Base-by-base conservation (phyloP, 2,329 filamentous ascomycete genomes). In the Zymoseptoria pseudotritici region DNA sequence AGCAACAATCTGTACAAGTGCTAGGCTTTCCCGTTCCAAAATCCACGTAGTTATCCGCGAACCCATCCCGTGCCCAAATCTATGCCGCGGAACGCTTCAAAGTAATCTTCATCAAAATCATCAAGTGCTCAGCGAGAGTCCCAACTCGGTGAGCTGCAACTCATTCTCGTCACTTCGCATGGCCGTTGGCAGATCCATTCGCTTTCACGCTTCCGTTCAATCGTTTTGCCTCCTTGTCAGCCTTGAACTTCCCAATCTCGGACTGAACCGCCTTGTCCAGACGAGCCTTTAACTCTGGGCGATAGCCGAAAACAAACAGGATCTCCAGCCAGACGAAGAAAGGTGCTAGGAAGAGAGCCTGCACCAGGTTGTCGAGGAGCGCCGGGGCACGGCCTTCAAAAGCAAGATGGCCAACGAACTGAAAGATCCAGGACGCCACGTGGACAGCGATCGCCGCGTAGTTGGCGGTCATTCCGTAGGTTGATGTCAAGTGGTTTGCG, bases 241-340 rank as follows among this genome's bases (percentile, higher is more conserved):
- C 78, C 69, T 79, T 85, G 72, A 91, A 87, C 75, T 91, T 94
- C 67, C 84, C 81, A 65, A 97, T 82, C 73, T 96, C 90, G 67
- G 84, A 79, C 71, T 86, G 77, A 3, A 97, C 90, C 46, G 83
- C 85, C 72, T 86, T 86, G 63, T 93, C 85, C 52, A 97, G 84
- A 55, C 93, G 85, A 62, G 83, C 82, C 77, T 93, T 91, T 67
- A 99, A 80, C 74, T 96, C 91, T 1, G 87, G 89, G 61, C 94
- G 85, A 76, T 97, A 99, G 54, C 94, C 94, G 55, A 95, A 83
- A 70, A 82, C 86, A 79, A 99, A 99, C 24, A 99, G 81, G 22
- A 95, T 77, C 78, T 97, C 92, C 69, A 99, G 88, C 90, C 94
- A 99, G 60, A 97, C 93, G 69, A 97, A 99, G 70, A 99, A 88